Percentiles rank a stretch among this genome's conserved stretches.
Evolutionary conservation across 352 stramenopile genomes (phyloP).

Genomic region (Globisporangium heterothallicum): DNA sequence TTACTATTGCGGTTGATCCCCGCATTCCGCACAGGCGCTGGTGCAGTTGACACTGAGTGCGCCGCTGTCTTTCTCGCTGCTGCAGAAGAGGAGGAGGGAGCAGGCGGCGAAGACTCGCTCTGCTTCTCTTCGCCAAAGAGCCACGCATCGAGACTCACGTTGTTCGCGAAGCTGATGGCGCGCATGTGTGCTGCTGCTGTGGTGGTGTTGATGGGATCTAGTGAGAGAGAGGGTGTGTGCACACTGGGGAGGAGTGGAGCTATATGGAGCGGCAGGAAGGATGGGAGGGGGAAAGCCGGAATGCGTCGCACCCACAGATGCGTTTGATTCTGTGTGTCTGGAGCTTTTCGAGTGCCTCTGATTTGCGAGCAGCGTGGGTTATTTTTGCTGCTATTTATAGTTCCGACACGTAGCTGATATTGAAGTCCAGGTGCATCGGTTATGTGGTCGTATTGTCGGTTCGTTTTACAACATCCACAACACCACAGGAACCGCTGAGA

Average conservation of each 20-base stretch:
- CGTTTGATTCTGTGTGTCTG: no score
- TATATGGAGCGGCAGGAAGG: no score
- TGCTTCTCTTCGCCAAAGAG: conserved; percentile 73
- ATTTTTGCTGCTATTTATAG: not conserved
- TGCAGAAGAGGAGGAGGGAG: not conserved
- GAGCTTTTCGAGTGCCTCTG: not conserved
- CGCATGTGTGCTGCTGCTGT: conserved; percentile 21
- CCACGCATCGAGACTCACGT: conserved; percentile 74
- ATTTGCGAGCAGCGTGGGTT: not conserved
- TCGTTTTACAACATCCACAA: not conserved
- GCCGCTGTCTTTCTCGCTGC: conserved; percentile 4
- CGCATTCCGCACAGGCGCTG: no score
- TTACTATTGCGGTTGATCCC: no score
- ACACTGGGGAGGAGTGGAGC: not conserved
- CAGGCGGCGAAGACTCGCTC: conserved; percentile 1
- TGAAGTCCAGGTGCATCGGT: not conserved
- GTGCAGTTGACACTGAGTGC: no score
- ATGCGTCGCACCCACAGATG: not conserved
- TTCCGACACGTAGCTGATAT: not conserved
- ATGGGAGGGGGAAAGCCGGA: not conserved
- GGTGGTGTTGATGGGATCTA: not conserved
- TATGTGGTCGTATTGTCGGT: not conserved
- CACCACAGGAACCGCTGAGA: not conserved
- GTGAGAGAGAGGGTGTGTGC: not conserved
- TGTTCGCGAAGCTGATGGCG: conserved; percentile 29